Conservation (phyloP, 257 asterid genomes). For the Plantago major region DNA sequence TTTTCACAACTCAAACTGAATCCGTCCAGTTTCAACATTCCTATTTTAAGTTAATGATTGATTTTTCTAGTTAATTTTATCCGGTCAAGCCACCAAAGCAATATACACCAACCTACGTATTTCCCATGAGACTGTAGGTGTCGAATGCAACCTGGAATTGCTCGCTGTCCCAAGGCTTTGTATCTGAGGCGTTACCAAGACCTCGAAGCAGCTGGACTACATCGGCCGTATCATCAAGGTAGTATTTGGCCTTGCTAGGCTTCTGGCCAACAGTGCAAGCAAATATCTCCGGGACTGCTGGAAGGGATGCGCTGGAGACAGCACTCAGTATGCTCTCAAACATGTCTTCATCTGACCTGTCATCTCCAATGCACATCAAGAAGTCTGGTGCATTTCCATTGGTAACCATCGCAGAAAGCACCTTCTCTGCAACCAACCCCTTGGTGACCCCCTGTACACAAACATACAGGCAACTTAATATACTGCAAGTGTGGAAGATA, state of each 20-base stretch:
- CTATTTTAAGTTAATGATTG: constrained; percentile 30
- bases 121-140: constrained; percentile 26
- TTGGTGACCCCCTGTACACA: constrained; percentile 79
- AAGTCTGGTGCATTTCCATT: constrained; percentile 61
- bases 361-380: constrained; percentile 83
- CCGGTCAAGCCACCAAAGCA: constrained; percentile 15
- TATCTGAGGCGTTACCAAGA: constrained; percentile 57
- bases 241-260: constrained; percentile 92
- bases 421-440: constrained; percentile 73
- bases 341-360: constrained; percentile 89
- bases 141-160: constrained; percentile 60
- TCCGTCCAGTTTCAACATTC: constrained; percentile 23
- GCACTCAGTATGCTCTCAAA: constrained; percentile 69
- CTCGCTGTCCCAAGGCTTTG: constrained; percentile 43
- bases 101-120: constrained; percentile 21
- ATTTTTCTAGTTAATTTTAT: constrained; percentile 3
- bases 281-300: constrained; percentile 58
- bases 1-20: constrained; percentile 24
- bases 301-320: constrained; percentile 35
- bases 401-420: constrained; percentile 45
- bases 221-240: constrained; percentile 72
- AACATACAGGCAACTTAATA: constrained; percentile 13
- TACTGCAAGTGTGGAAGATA: not conserved
- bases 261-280: constrained; percentile 96
- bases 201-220: constrained; percentile 67